These are phyloP conservation scores for Aaosphaeria pasadenensis DNA, from an alignment of 2,329 filamentous ascomycete species.

Conservation along the genomic window DNA sequence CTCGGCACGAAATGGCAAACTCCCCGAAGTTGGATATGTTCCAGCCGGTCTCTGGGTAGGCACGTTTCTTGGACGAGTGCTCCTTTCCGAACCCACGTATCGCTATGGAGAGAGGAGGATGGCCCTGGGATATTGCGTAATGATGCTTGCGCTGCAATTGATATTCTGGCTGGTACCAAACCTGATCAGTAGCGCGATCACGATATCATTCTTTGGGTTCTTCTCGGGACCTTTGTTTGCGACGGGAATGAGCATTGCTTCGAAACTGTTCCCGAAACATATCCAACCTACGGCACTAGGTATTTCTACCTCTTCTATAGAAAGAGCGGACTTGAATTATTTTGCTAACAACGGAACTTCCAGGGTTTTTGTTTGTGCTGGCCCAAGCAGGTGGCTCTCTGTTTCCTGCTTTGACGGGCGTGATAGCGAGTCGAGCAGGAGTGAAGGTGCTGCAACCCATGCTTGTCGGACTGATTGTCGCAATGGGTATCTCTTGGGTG, in stretches of 20 bases:
- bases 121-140: constrained; percentile 52
- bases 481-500: constrained; percentile 16
- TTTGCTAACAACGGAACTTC: not conserved
- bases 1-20: constrained; percentile 54
- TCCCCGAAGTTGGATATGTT: constrained; percentile 60
- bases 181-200: constrained; percentile 47
- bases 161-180: constrained; percentile 25
- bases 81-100: constrained; percentile 59
- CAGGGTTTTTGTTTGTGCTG: constrained; percentile 55
- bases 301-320: constrained; percentile 10
- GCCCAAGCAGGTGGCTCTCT: constrained; percentile 55
- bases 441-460: constrained; percentile 22
- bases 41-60: constrained; percentile 61
- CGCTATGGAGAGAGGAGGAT: constrained; percentile 58
- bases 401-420: constrained; percentile 56
- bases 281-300: constrained; percentile 50
- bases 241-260: constrained; percentile 55
- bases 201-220: constrained; percentile 55
- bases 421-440: constrained; percentile 35
- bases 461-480: constrained; percentile 18
- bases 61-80: constrained; percentile 53
- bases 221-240: constrained; percentile 59
- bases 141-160: constrained; percentile 46
- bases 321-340: not conserved
- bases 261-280: constrained; percentile 50